phyloP scores from a whole-genome alignment of 495 filamentous ascomycete genomes.

The Aspergillus conjunctus region DNA sequence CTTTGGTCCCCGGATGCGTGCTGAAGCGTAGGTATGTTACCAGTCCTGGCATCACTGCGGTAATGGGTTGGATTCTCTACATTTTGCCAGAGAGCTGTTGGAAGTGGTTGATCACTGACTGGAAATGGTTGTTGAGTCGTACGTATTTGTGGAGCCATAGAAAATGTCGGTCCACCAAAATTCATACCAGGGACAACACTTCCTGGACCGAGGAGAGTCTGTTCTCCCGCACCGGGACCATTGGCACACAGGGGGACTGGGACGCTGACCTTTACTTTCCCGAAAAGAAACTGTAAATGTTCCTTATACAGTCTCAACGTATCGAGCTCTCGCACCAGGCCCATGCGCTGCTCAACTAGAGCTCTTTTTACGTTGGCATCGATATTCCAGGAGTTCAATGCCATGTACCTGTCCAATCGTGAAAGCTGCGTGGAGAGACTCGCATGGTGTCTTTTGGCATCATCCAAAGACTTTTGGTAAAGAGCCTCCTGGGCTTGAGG shows the following conservation, averaged over 20 bases:
- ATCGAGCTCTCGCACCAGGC: constrained; percentile 42
- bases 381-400: constrained; percentile 42
- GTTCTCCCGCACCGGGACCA: not conserved
- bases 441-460: constrained; percentile 30
- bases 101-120: not conserved
- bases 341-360: constrained; percentile 39
- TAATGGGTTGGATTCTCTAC: not conserved
- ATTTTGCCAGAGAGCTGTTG: constrained; percentile 1
- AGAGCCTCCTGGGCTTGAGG: constrained; percentile 14
- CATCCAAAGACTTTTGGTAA: constrained; percentile 25
- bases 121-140: constrained; percentile 7
- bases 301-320: constrained; percentile 38
- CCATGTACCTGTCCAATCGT: constrained; percentile 43
- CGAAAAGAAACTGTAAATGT: constrained; percentile 31
- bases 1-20: not conserved
- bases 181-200: not conserved
- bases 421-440: constrained; percentile 36
- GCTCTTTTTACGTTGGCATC: constrained; percentile 32
- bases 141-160: constrained; percentile 5
- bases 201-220: constrained; percentile 1
- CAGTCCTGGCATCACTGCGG: not conserved
- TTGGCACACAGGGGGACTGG: constrained; percentile 4
- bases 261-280: constrained; percentile 11
- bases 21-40: not conserved
- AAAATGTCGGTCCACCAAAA: not conserved